Evolutionary conservation across 805 yeast genomes (phyloP), one percentile per base, ranked within the genome.

Genomic region (Metschnikowia dekortorum): DNA sequence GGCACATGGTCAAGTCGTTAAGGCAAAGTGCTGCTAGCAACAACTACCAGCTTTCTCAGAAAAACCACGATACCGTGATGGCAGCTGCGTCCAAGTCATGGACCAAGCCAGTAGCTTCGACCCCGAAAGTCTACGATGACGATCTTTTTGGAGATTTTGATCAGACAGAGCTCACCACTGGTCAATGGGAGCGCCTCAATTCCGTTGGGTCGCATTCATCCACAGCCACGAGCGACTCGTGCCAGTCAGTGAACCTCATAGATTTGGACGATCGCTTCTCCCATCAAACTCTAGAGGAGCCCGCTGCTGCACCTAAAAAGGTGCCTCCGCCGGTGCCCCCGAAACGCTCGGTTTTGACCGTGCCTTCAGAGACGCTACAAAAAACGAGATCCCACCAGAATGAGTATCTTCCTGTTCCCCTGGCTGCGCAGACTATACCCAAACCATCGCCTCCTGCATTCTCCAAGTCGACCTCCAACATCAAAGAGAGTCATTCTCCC

Each of bases 251-350:
- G 35, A 81, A 82, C 51, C 73, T 89, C 58, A 86, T 90, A 53
- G 96, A 89, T 62, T 82, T 89, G 58, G 95, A 80, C 61, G 57
- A 55, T 22, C 45, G 50, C 22, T 88, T 82, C 56, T 83, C 75
- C 4, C 18, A 29, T 2, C 31, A 39, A 13, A 11, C 57, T 62
- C 13, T 47, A 63, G 52, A 68, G 66, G 39, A 68, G 62, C 41
- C 53, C 62, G 22, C 47, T 16, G n/a, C 34, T 29, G 44, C 22
- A 26, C 35, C 48, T 18, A 52, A 48, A 39, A 50, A 48, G 33
- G 38, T 47, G 22, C 58, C 57, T 13, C 56, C 62, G n/a, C 63
- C 59, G 3, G 50, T 56, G 2, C 62, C 65, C 3, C 60, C 60
- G 8, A 52, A 51, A 33, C 46, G 53, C 22, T 41, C 47, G 13